Percentiles rank a stretch among this genome's conserved stretches.
Conservation (phyloP, 345 rosid genomes). For the Corchorus capsularis region DNA sequence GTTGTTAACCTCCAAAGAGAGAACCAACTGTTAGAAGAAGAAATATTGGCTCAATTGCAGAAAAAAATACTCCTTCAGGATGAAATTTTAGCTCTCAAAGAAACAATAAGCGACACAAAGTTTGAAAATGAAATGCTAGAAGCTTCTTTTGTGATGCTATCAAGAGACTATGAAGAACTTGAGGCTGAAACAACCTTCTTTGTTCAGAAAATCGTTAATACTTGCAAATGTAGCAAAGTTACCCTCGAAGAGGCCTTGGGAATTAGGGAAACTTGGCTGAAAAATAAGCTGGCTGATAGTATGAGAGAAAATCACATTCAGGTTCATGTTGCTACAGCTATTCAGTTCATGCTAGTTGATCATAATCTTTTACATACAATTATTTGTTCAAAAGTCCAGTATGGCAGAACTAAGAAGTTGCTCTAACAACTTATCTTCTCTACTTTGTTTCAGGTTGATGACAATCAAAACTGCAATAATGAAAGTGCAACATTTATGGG, state of each 20-base stretch:
- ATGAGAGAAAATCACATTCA: slow-evolving; percentile 41
- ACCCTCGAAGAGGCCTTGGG: slow-evolving; percentile 59
- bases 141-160: slow-evolving; percentile 53
- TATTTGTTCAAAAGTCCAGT: neutral
- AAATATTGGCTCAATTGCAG: slow-evolving; percentile 53
- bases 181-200: slow-evolving; percentile 34
- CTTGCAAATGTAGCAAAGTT: slow-evolving; percentile 46
- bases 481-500: slow-evolving; percentile 22
- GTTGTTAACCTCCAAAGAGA: slow-evolving; percentile 47
- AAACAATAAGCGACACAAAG: slow-evolving; percentile 45
- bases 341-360: neutral
- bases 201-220: slow-evolving; percentile 36
- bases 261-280: slow-evolving; percentile 44
- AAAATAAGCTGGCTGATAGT: slow-evolving; percentile 53
- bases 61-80: slow-evolving; percentile 48
- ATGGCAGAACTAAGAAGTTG: neutral
- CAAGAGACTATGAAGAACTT: slow-evolving; percentile 51
- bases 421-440: neutral
- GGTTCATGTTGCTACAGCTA: slow-evolving; percentile 16
- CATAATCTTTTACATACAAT: slow-evolving; percentile 4
- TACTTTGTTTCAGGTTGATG: slow-evolving; percentile 29
- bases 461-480: slow-evolving; percentile 5
- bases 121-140: slow-evolving; percentile 61
- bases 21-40: slow-evolving; percentile 48
- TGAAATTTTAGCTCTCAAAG: slow-evolving; percentile 52